Evolutionary conservation across 2,329 filamentous ascomycete species (phyloP), one percentile per base, ranked within the genome.

Genomic region (Ceratocystis colombiana): DNA sequence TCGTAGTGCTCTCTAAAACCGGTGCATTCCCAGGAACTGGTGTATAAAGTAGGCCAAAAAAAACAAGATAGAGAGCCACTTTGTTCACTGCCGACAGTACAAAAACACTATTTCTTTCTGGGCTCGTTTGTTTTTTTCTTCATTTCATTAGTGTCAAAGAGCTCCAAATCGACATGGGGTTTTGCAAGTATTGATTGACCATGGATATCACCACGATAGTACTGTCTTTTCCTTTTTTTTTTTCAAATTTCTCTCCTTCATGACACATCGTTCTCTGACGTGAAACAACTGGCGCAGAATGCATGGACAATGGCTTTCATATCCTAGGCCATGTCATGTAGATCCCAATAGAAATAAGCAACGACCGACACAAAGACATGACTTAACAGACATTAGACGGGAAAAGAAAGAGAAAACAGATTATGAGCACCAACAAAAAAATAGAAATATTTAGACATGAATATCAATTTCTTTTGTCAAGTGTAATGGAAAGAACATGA

Each of bases 1-100:
- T 92, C 70, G 88, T 99, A 33, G 94, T 99, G 22, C 78, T 99
- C 67, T 96, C 90, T 75, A 97, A 96, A 76, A 88, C 84, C 67
- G 90, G 89, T 50, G 93, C 94, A 1, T 99, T 99, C 73, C 94
- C 95, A 0, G 92, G 92, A 28, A 97, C 95, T 28, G 89, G 89
- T 20, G 77, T 87, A 61, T 87, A 75, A 65, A 55, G 3, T 30
- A 30, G 30, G 30, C 61, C 37, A 17, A 28, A 12, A 20, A 7
- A 25, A 2, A 25, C 7, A 25, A 53, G 20, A 50, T 4, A 28
- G 22, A 28, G 22, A 10, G 48, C 22, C 4, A 4, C 22, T 53
- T 53, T 10, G 48, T 28, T 25, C 48, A 8, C 46, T 17, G 10
- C 53, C n/a, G 2, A 50, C 3, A n/a, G n/a, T 5, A 55, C 1